Evolutionary conservation across 805 yeast genomes (phyloP), one percentile per base, ranked within the genome.

Genomic region (Ogataea saltuana): DNA sequence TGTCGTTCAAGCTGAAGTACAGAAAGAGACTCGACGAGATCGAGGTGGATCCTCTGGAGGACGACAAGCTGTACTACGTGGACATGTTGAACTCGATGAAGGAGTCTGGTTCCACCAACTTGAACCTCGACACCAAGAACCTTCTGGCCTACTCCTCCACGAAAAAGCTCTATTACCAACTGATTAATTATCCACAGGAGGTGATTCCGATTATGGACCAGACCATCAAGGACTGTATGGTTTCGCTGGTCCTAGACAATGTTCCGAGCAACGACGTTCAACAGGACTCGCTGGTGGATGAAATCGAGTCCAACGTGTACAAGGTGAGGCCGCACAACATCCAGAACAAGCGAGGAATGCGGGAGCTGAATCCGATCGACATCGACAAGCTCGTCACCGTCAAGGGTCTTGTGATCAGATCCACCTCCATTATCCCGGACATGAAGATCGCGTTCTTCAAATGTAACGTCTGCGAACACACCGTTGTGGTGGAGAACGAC

Each of bases 171-270:
- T 93, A 86, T 65, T 77, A 86, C 58, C 97, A 91, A 65, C 70
- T 93, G 51, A 77, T 88, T 51, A 86, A 88, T 59, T 93, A 90
- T 61, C 99, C 99, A 0, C 97, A 90, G 63, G 99, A 93, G 71
- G 88, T 93, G 28, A 82, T 93, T 42, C 97, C 99, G 9, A 88
- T 93, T 55, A 90, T 93, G 97, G 99, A 93, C 73, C 97, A 90
- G 59, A 83, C 96, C 4, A 76, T 90, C 44, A 89, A 88, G 61
- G 97, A 91, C 61, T 83, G 89, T 56, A 80, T 93, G 80, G 83
- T 88, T 19, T 81, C 88, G 11, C 61, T 86, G 15, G 81, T 81
- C 16, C 68, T 80, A 46, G 88, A 83, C 49, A 64, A 73, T 29
- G 55, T 63, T 11, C 55, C 64, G 6, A 64, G 59, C 17, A 61